These are phyloP conservation scores for Dentipellis fragilis DNA, from an alignment of 768 basidiomycete genomes.

Conservation along the genomic window DNA sequence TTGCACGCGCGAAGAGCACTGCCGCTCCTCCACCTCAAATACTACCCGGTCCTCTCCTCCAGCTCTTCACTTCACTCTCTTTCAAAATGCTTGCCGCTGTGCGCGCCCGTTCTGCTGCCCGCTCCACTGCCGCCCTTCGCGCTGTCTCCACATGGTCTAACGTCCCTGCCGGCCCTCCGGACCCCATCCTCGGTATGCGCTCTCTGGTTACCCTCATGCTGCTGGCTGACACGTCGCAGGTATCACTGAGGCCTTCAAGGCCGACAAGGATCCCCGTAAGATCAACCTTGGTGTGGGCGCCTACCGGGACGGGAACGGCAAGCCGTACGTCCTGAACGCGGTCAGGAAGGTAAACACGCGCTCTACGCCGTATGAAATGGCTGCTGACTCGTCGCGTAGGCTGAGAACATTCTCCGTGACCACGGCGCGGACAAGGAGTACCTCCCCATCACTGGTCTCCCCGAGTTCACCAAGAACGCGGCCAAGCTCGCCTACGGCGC, in stretches of 20 bases:
- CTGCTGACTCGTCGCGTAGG: conserved; percentile 31
- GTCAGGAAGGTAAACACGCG: conserved; percentile 64
- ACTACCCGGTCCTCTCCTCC: conserved; percentile 16
- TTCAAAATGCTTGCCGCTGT: conserved; percentile 29
- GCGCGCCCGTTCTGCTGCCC: conserved; percentile 16
- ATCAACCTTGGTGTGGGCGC: conserved; percentile 98
- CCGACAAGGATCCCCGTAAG: conserved; percentile 84
- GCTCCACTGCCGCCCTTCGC: conserved; percentile 17
- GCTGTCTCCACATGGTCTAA: conserved; percentile 68
- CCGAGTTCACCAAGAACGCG: conserved; percentile 78
- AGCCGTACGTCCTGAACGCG: conserved; percentile 85
- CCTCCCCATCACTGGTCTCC: conserved; percentile 87
- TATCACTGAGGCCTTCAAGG: conserved; percentile 93
- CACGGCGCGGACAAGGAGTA: conserved; percentile 87
- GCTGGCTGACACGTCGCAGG: conserved; percentile 32
- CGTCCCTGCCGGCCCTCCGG: conserved; percentile 83
- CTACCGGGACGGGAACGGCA: conserved; percentile 89
- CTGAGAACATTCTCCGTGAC: conserved; percentile 61
- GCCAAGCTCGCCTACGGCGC: conserved; percentile 86
- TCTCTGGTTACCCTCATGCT: conserved; percentile 3
- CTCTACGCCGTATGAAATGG: conserved; percentile 2
- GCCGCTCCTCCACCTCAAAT: conserved; percentile 10
- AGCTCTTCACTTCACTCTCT: conserved; percentile 16
- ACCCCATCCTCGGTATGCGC: conserved; percentile 77
- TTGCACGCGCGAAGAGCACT: neutral